Base-by-base conservation (phyloP, 78 protist species). In the Capsaspora owczarzaki region DNA sequence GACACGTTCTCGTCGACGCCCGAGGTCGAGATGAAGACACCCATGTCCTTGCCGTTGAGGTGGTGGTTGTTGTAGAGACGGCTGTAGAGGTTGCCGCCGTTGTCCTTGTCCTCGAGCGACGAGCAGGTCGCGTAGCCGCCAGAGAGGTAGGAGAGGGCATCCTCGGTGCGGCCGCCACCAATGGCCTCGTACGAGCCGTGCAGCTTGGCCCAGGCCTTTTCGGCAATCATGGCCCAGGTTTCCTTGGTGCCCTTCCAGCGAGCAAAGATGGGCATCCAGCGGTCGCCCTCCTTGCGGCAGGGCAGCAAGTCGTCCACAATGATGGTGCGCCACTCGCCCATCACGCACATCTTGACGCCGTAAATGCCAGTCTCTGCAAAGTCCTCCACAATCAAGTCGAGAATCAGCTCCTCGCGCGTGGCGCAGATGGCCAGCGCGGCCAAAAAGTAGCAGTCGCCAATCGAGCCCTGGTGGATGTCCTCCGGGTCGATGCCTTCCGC, bases 401-500 rank as follows among this genome's bases (percentile, higher is more conserved):
- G 37, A 41, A 87, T 3, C 27, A 35, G 46, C n/a, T 19, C 61
- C 0, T 80, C 70, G 2, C 23, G 20, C 82, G 79, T 78, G 1
- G 88, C 87, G 33, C 72, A 12, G 27, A 31, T 69, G 8, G 81
- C 53, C 33, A 79, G 29, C 27, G 90, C 84, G 14, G 83, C 44
- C 53, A 87, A 47, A n/a, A 87, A 66, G 85, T 87, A 87, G 83
- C 91, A 87, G 83, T 87, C 91, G 37, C 91, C 91, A 25, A 87
- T 75, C 38, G 33, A 0, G 44, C 91, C 91, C 88, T 87, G 91
- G 12, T 6, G 61, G 37, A 87, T 2, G 56, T 82, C 86, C 27
- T 35, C 22, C 22, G 78, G 66, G n/a, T 56, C 66, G 4, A 56
- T 56, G 20, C 66, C 66, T 12, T 56, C 66, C 29, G 66, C 12